Base-by-base conservation (phyloP, 345 rosid species). In the Populus euphratica region DNA sequence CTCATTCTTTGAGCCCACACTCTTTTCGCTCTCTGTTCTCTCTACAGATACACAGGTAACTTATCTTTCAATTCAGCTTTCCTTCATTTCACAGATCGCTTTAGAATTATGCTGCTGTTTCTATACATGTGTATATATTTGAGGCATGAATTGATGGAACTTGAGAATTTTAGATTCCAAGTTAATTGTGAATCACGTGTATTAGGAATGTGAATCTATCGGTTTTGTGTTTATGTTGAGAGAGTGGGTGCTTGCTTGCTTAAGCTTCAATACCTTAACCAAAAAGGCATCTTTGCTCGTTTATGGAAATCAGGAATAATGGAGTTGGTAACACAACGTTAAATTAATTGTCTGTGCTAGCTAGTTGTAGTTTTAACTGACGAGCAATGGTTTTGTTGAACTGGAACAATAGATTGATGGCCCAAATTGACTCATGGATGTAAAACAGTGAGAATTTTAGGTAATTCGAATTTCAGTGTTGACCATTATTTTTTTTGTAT, bases 1-100 rank as follows among this genome's bases (percentile, higher is more conserved):
- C 23, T 20, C 59, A 1, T 8, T 54, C 25, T 21, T 33, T 25
- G 14, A 47, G 1, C 31, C 52, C 59, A 63, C 10, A 25, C 73
- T 65, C 80, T 62, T 27, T 14, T 4, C 10, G 3, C 68, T 29
- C 64, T 31, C 25, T 21, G 23, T 69, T 70, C 69, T 36, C 65
- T 47, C 72, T 36, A 39, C n/a, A 25, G 41, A 16, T 13, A 17
- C 72, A 43, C 31, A 70, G 83, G 75, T 79, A 72, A 25, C n/a
- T 8, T 10, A 0, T 2, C 21, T 14, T 33, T 23, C 49, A 2
- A 50, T 35, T 76, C 43, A 10, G 2, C 23, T 21, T 4, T 1
- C 20, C 35, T 18, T 23, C 47, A 39, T 44, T 49, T 75, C 8
- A 10, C 63, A n/a, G 63, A 59, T 23, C 29, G 29, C 10, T n/a